Evolutionary conservation across 2,329 filamentous ascomycete genomes (phyloP), one percentile per base, ranked within the genome.

Genomic region (Trichoderma koningiopsis): DNA sequence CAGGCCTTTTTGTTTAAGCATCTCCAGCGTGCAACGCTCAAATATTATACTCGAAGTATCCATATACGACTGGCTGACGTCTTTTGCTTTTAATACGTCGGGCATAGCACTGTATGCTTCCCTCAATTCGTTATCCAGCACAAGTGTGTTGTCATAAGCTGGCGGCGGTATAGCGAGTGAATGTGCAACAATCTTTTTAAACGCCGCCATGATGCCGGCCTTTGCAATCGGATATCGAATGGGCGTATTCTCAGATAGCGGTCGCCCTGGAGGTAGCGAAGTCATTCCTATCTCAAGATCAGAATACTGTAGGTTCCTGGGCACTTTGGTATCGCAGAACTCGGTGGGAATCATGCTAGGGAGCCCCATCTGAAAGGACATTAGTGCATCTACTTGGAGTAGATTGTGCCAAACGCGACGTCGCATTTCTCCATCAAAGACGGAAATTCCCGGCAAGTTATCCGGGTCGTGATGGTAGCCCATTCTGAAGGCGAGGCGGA

Each of bases 341-440:
- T 65, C 62, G 13, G 62, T 65, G 2, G 62, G 52, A 24, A 65
- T 65, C 62, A 65, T 65, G 62, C 62, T 65, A 0, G 62, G 62
- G 13, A 56, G 43, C 8, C 62, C 62, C 62, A 65, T 65, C 24
- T 65, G 62, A 19, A 65, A 65, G 6, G 62, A 65, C 52, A 56
- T 65, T 3, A 65, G 52, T 22, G 62, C 62, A 27, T 65, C 62
- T 27, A 65, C 52, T 11, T 65, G 62, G 24, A 65, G 43, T 13
- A 65, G 29, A 19, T 65, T 65, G 19, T 65, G 62, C 62, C 62
- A 65, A 4, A 65, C 35, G 4, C 62, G 62, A 7, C 62, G 62
- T 24, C 62, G 62, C 62, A 65, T 65, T 27, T 65, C 62, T 33
- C 62, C 62, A 5, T 65, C 62, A 56, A 65, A 65, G 35, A 65